These are phyloP conservation scores for Hawksworthiomyces lignivorus DNA, from an alignment of 2,329 filamentous ascomycete species.

Conservation along the genomic window DNA sequence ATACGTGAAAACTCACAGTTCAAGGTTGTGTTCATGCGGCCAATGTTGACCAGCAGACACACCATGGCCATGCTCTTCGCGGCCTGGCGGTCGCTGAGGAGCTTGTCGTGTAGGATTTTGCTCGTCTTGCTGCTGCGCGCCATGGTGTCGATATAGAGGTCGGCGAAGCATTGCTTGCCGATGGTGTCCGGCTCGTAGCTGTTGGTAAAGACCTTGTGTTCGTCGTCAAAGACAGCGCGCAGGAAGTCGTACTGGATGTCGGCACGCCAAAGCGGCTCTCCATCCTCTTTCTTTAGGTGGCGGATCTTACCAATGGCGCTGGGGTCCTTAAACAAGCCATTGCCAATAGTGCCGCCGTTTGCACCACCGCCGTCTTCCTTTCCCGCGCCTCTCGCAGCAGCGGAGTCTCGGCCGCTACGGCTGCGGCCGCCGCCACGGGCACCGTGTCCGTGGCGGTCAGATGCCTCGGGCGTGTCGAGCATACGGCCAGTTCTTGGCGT, in stretches of 20 bases:
- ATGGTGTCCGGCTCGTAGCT: constrained; percentile 61
- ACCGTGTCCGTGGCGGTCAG: constrained; percentile 17
- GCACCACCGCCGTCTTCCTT: constrained; percentile 11
- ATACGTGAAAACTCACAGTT: constrained; percentile 62
- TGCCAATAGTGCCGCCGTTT: constrained; percentile 23
- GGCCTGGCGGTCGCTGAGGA: constrained; percentile 82
- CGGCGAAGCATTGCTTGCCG: constrained; percentile 74
- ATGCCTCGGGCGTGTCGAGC: constrained; percentile 35
- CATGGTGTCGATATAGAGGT: constrained; percentile 98
- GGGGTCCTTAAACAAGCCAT: constrained; percentile 26
- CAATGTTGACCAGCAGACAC: constrained; percentile 92
- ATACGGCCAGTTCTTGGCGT: constrained; percentile 23
- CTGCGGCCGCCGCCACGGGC: constrained; percentile 1
- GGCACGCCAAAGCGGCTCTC: constrained; percentile 76
- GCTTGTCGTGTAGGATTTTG: constrained; percentile 95
- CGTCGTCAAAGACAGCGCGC: constrained; percentile 69
- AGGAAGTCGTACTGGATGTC: constrained; percentile 89
- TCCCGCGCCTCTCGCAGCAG: no score
- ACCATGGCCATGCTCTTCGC: constrained; percentile 99
- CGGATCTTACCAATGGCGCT: constrained; percentile 60
- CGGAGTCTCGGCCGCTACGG: constrained; percentile 24
- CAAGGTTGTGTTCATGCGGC: constrained; percentile 96
- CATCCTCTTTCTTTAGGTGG: constrained; percentile 83
- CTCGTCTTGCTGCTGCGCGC: constrained; percentile 97
- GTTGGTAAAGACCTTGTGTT: constrained; percentile 75